A percentile compares a stretch with the other conserved stretches of the same genome.
These are phyloP conservation scores for Miscanthus lutarioriparius DNA, from an alignment of 176 grass and related monocot species.

Conservation along the genomic window DNA sequence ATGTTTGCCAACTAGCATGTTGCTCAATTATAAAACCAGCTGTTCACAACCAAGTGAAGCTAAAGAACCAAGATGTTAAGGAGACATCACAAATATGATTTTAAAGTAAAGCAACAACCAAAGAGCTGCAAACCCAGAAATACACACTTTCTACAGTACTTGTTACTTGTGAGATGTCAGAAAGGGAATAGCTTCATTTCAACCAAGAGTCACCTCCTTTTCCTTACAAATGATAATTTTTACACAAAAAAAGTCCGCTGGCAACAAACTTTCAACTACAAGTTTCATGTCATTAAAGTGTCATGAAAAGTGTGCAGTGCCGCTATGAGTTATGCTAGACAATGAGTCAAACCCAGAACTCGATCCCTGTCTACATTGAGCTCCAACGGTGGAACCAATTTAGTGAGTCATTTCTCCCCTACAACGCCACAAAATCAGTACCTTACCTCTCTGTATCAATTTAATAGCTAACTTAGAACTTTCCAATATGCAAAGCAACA, in stretches of 20 bases:
- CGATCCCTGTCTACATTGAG: not conserved
- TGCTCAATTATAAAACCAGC: not conserved
- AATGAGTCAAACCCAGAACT: constrained; percentile 1
- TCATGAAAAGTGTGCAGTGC: not conserved
- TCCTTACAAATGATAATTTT: not conserved
- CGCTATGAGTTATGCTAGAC: not conserved
- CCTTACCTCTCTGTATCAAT: not conserved
- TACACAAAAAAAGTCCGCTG: not conserved
- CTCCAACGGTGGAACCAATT: not conserved
- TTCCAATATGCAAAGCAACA: not conserved
- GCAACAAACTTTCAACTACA: not conserved
- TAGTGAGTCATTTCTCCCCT: not conserved
- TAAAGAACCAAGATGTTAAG: constrained; percentile 13
- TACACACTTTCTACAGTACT: not conserved
- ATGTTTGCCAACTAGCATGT: not conserved
- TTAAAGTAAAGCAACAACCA: not conserved
- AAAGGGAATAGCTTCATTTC: not conserved
- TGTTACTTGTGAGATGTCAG: not conserved
- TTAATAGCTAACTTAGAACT: not conserved
- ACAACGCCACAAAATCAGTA: constrained; percentile 10
- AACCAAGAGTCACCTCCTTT: not conserved
- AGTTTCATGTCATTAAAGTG: not conserved
- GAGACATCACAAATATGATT: not conserved
- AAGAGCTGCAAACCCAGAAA: not conserved
- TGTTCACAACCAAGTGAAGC: not conserved